Base-by-base conservation (phyloP, 2,329 filamentous ascomycete genomes). In the Hymenoscyphus salicellus region DNA sequence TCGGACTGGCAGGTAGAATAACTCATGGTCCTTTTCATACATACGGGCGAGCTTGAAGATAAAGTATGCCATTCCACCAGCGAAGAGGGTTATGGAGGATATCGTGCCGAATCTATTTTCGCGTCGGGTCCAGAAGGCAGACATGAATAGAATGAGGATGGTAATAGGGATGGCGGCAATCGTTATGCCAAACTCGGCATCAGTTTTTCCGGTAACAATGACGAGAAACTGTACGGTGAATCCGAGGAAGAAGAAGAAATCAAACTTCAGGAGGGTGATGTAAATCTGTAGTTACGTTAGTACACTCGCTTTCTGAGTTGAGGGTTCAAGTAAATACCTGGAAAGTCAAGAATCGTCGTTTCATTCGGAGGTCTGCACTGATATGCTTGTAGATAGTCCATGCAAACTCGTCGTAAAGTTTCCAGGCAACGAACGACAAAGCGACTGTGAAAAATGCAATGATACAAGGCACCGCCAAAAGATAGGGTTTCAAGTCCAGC, bases 351-450 rank as follows among this genome's bases (percentile, higher is more conserved):
- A 96, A 99, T 69, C 95, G 89, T 79, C 93, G 89, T 84, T 97
- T 98, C 89, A 99, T 92, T 73, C 93, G 88, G 75, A 97, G 86
- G 81, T 99, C 95, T 60, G 95, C 95, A 75, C 93, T 96, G 76
- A 99, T 99, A 78, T 96, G 93, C 83, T 99, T 99, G 79, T 99
- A 93, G 74, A 99, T 99, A 64, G 95, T 95, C 95, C 95, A 99
- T 11, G 95, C 94, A 78, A 99, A 99, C 77, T 97, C 94, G 75
- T 97, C 93, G 76, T 99, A 98, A 36, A 99, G 84, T 80, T 97
- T 97, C 91, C 93, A 98, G 1, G 94, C 88, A 60, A 93, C 81
- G 67, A 92, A 89, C 16, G 83, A 83, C 83, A 98, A 88, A 61
- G 87, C 74, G 5, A 93, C 69, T 2, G 91, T 94, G 33, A 86